Base-by-base conservation (phyloP, 148 eudicot species). In the Rhododendron ovatum region DNA sequence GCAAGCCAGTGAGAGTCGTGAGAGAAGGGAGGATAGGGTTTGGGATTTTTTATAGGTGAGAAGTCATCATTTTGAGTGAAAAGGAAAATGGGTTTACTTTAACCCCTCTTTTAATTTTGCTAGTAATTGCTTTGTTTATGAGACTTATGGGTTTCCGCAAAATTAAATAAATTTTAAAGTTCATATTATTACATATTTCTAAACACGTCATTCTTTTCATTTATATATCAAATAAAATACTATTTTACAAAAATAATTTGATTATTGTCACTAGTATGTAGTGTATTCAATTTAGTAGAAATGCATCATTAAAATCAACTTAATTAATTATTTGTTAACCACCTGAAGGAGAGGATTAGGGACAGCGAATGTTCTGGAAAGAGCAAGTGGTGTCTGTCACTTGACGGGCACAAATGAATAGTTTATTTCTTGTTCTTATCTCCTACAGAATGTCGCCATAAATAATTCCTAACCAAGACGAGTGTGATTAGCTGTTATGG, bases 301-400 rank as follows among this genome's bases (percentile, higher is more conserved):
- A 3, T 0, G 57, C 17, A 14, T 0, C 18, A 4, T 14, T 15
- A 53, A 11, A 81, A 14, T 24, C 28, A 26, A 13, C 53, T 51
- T 18, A 26, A 79, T 26, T 79, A 45, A 41, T 39, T 9, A n/a
- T 78, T 41, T 47, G 30, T 79, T 55, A 61, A 84, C 22, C 18
- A 3, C 15, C 82, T 80, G 41, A 51, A 18, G 37, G 22, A 7
- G 45, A 51, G 45, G 45, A 55, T 15, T 15, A 81, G 83, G 69
- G 15, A 30, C 24, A 5, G 22, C 30, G 83, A 65, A 82, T 47
- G 89, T 81, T 87, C 89, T 78, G 89, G 86, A 87, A 87, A 85
- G 85, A 9, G 81, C 78, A 79, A 1, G 50, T 13, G 88, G 83
- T 45, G 71, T 65, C 74, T 11, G 76, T 30, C 76, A 14, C 39